Base-by-base conservation (phyloP, 768 basidiomycete species). In the Pleurotus ostreatus region DNA sequence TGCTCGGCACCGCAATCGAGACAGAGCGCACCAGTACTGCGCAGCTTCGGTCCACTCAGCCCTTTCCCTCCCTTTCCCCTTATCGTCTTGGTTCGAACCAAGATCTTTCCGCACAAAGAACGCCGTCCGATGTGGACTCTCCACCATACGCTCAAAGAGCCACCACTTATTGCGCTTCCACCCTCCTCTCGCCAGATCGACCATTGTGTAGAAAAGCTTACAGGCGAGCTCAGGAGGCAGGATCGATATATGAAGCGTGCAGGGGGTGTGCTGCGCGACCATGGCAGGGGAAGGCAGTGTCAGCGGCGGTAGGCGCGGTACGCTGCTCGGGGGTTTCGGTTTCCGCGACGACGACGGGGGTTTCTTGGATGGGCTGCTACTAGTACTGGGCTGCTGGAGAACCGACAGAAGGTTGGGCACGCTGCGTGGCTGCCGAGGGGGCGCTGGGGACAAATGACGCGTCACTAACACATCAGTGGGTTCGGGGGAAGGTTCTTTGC, bases 131-230 rank as follows among this genome's bases (percentile, higher is more conserved):
- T 93, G 91, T 3, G 91, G 89, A 61, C 88, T 90, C 69, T 92
- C 89, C 1, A 92, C 92, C 12, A 92, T 59, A 18, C 84, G 77
- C 63, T 93, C 89, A 67, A 89, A 86, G 16, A 93, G 76, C 85
- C 86, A 92, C 92, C 91, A 93, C 62, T 84, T 88, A 59, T 88
- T 90, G 49, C 82, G 74, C 59, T 79, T 71, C 91, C 90, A 93
- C 6, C 68, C 62, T 11, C 37, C 51, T 15, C 23, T 9, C 3
- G 51, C 51, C 1, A 40, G 51, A 47, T 83, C 76, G 12, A 86
- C 58, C 88, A 93, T 86, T 0, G 76, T 77, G 60, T 92, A 85
- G 67, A 89, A 93, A 18, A 93, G 73, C 49, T 75, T 75, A 65
- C 81, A 90, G 0, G 92, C 91, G 15, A 93, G 79, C 46, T 90